phyloP scores from a whole-genome alignment of 306 rosid genomes.

The Castanea sativa region DNA sequence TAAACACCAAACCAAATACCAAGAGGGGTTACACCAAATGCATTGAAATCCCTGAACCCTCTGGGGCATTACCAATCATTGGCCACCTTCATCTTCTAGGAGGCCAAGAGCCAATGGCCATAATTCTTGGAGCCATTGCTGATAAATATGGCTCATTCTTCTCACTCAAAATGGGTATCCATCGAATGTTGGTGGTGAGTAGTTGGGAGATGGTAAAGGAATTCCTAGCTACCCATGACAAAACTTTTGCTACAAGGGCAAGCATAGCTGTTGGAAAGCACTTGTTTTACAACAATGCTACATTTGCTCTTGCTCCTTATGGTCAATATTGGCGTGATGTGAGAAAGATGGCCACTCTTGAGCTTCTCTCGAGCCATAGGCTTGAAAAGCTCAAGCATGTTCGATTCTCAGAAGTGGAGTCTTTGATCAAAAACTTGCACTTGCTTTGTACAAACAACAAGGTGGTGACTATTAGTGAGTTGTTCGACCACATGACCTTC shows the following conservation, averaged over 20 bases:
- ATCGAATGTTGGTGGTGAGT: conserved; percentile 25
- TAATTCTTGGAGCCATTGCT: conserved; percentile 29
- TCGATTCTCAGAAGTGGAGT: conserved; percentile 28
- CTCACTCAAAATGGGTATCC: conserved; percentile 33
- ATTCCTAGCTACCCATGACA: conserved; percentile 37
- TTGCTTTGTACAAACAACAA: not conserved
- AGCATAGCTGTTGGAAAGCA: conserved; percentile 25
- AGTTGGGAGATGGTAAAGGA: conserved; percentile 32
- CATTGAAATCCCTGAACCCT: conserved; percentile 16
- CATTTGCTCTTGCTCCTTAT: conserved; percentile 15
- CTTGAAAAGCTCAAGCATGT: conserved; percentile 42
- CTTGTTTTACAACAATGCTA: conserved; percentile 46
- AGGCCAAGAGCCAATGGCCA: conserved; percentile 18
- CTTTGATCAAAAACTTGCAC: conserved; percentile 25
- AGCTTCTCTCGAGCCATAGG: conserved; percentile 25
- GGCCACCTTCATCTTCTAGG: conserved; percentile 44
- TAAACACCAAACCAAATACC: no score
- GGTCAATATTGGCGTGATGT: conserved; percentile 35
- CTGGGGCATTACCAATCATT: conserved; percentile 36
- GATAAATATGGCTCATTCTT: conserved; percentile 38
- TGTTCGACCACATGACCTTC: conserved; percentile 52
- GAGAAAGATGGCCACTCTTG: conserved; percentile 23
- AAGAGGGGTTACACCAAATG: no score
- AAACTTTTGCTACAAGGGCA: conserved; percentile 35
- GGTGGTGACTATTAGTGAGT: conserved; percentile 30